phyloP scores from a whole-genome alignment of 169 alveolate species.

The Miamiensis avidus region DNA sequence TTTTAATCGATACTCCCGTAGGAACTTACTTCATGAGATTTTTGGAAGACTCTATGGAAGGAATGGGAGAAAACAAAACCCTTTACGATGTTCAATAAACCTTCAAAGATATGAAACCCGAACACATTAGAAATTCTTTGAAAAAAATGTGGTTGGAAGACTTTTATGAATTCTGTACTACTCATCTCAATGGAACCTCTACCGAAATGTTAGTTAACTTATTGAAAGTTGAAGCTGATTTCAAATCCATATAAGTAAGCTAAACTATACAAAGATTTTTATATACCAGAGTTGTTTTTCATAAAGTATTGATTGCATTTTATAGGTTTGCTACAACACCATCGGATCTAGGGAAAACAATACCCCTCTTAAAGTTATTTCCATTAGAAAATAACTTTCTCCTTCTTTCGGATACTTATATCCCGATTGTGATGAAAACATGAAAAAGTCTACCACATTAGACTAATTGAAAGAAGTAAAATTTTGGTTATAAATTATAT shows the following conservation, averaged over 20 bases:
- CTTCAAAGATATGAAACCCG: constrained; percentile 85
- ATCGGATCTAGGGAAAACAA: constrained; percentile 58
- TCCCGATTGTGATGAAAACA: constrained; percentile 72
- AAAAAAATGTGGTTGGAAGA: constrained; percentile 89
- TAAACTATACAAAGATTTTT: too few relatives aligned
- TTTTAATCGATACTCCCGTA: constrained; percentile 98
- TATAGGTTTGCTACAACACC: constrained; percentile 74
- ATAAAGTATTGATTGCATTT: too few relatives aligned
- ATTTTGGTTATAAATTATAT: too few relatives aligned
- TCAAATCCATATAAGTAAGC: constrained; percentile 66
- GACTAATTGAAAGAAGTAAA: constrained; percentile 63
- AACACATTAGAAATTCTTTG: constrained; percentile 77
- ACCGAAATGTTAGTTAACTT: constrained; percentile 70
- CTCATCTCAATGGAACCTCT: constrained; percentile 51
- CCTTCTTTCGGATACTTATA: constrained; percentile 76
- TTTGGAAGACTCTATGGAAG: constrained; percentile 74
- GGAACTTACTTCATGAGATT: constrained; percentile 91
- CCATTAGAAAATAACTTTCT: constrained; percentile 47
- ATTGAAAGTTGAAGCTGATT: constrained; percentile 85
- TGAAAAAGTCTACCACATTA: constrained; percentile 63
- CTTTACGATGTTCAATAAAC: constrained; percentile 68
- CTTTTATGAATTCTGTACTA: constrained; percentile 65
- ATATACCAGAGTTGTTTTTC: too few relatives aligned
- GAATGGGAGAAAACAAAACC: constrained; percentile 54
- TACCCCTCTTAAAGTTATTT: constrained; percentile 32